Evolutionary conservation across 306 rosid genomes (phyloP), one percentile per base, ranked within the genome.

Genomic region (Castanea sativa): DNA sequence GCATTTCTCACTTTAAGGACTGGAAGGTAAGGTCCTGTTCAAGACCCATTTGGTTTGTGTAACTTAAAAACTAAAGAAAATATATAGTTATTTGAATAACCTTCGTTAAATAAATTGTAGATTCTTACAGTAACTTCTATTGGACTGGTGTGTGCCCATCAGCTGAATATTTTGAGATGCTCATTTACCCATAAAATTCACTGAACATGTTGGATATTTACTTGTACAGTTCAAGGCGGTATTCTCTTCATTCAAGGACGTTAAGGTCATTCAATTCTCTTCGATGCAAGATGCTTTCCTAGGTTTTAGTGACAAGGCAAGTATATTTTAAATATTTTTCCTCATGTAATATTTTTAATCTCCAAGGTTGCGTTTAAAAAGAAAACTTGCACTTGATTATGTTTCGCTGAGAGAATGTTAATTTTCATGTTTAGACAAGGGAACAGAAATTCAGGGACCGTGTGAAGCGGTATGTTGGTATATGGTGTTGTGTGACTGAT

Each of bases 401-500:
- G 45, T 41, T 41, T 41, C 0, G 5, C 53, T 49, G 53, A 49
- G 15, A 49, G 68, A 74, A 60, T 38, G 69, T 55, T 11, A 70
- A 60, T 74, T 13, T 72, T 69, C 19, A 10, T 56, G 49, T 35
- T 71, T 93, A 96, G 99, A 81, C 69, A 74, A 90, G 84, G 79
- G 94, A 91, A 81, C 90, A 87, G 21, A 88, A 33, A 86, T 96
- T 96, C 92, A 83, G 90, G 89, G 86, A 82, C 19, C 94, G 98
- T 0, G 89, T 85, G 76, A 90, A 93, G 87, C 90, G 86, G 60
- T 96, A 96, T 13, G 78, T 87, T 1, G 99, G 99, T 45, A 96
- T 96, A 84, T 93, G 99, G 98, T 96, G 99, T 82, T 96, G 99
- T 53, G 99, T 91, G 83, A 49, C 73, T 23, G 81, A 87, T 78